These are phyloP conservation scores for Clarireedia homoeocarpa DNA, from an alignment of 2,329 filamentous ascomycete species.

Conservation along the genomic window DNA sequence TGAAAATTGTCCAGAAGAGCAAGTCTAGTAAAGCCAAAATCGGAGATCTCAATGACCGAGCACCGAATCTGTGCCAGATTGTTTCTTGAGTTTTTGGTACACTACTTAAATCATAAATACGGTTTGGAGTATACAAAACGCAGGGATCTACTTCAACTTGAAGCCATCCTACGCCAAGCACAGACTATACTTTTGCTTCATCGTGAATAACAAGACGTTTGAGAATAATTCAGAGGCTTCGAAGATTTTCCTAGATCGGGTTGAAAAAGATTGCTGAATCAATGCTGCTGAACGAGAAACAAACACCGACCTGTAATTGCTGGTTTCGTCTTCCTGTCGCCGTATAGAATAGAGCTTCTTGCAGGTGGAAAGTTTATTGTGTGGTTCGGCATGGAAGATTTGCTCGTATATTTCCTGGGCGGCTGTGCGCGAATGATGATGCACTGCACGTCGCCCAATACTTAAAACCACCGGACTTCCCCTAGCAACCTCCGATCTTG, in stretches of 20 bases:
- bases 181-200: not conserved
- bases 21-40: not conserved
- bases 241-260: not conserved
- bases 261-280: not conserved
- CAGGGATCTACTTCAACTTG: not conserved
- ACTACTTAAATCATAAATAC: not conserved
- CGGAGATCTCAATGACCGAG: constrained; percentile 1
- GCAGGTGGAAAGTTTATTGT: too few relatives aligned
- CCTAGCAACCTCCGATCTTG: too few relatives aligned
- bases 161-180: not conserved
- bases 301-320: too few relatives aligned
- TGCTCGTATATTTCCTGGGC: too few relatives aligned
- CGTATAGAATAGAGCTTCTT: too few relatives aligned
- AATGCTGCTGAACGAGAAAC: not conserved
- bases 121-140: not conserved
- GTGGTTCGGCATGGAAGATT: too few relatives aligned
- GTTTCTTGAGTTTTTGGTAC: not conserved
- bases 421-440: too few relatives aligned
- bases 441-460: too few relatives aligned
- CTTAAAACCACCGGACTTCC: too few relatives aligned
- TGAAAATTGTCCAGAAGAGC: not conserved
- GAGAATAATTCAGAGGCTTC: not conserved
- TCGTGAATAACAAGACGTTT: not conserved
- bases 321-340: too few relatives aligned
- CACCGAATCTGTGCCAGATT: not conserved